These are phyloP conservation scores for Fusarium succisae DNA, from an alignment of 2,329 filamentous ascomycete genomes.

Conservation along the genomic window DNA sequence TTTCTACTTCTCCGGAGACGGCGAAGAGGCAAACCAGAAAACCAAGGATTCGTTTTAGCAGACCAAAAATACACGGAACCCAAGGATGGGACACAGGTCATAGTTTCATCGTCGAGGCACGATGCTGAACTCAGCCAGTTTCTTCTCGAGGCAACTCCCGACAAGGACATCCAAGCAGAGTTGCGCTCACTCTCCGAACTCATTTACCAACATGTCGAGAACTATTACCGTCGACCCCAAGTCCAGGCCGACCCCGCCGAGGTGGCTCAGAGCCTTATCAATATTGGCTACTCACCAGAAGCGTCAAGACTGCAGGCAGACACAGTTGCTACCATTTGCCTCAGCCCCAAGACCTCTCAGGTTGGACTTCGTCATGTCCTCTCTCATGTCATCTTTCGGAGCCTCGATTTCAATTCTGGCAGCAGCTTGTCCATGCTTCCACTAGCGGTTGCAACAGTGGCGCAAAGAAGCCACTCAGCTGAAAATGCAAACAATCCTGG, in stretches of 20 bases:
- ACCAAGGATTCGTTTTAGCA: background rate
- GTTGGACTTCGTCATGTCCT: conserved; percentile 52
- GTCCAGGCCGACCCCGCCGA: conserved; percentile 25
- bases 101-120: conserved; percentile 15
- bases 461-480: conserved; percentile 42
- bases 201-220: conserved; percentile 53
- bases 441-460: conserved; percentile 43
- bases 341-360: conserved; percentile 46
- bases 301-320: conserved; percentile 18
- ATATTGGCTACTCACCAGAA: conserved; percentile 41
- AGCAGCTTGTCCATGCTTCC: conserved; percentile 51
- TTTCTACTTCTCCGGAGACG: conserved; percentile 42
- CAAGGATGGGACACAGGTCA: conserved; percentile 12
- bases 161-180: conserved; percentile 48
- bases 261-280: conserved; percentile 38
- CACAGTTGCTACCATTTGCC: conserved; percentile 42
- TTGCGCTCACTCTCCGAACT: conserved; percentile 48
- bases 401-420: conserved; percentile 44
- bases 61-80: background rate
- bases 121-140: conserved; percentile 47
- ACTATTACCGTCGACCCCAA: conserved; percentile 48
- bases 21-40: background rate
- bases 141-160: conserved; percentile 49
- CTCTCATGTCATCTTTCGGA: conserved; percentile 48
- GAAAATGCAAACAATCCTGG: conserved; percentile 44